Evolutionary conservation across 2,329 filamentous ascomycete genomes (phyloP).

Genomic region (Emergomyces africanus): DNA sequence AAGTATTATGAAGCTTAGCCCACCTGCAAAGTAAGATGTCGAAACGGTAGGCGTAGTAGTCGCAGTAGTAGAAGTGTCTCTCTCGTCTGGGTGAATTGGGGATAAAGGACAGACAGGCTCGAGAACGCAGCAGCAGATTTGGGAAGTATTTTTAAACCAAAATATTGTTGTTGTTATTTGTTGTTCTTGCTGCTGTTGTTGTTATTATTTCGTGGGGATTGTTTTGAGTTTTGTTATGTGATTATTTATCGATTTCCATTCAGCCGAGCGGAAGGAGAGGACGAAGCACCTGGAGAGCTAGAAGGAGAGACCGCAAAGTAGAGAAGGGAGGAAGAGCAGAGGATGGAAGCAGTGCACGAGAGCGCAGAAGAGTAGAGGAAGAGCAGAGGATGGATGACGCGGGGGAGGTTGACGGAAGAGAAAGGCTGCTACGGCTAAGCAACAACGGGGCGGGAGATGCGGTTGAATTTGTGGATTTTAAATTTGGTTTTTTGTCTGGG

Average conservation of each 20-base stretch:
- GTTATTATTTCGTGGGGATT: background rate
- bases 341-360: background rate
- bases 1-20: background rate
- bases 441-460: background rate
- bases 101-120: constrained; percentile 3
- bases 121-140: constrained; percentile 1
- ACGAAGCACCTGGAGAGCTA: background rate
- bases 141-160: background rate
- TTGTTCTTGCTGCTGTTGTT: background rate
- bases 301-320: background rate
- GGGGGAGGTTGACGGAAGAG: background rate
- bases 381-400: background rate
- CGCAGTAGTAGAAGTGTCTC: background rate
- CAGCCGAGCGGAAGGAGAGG: background rate
- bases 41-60: background rate
- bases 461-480: background rate
- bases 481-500: too few relatives aligned
- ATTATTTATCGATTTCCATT: background rate
- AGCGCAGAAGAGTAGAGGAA: background rate
- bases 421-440: background rate
- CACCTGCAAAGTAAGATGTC: background rate
- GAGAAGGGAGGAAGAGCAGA: background rate
- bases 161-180: background rate
- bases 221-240: background rate
- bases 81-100: background rate